Conservation (phyloP, 108 stramenopile genomes). For the Thalassiosira profunda region DNA sequence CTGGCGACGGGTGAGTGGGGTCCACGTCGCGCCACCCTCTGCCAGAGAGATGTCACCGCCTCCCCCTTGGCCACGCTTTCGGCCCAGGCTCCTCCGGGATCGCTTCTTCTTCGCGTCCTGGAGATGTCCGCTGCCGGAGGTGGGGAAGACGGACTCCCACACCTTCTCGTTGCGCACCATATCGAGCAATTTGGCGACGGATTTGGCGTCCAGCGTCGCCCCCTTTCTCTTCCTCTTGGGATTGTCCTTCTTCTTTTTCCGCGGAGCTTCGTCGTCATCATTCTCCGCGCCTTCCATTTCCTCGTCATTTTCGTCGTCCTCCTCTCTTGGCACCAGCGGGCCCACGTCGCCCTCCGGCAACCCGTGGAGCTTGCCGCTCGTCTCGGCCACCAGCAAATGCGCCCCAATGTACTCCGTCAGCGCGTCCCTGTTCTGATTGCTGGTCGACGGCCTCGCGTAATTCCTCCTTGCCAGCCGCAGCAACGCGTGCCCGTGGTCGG, state of each 20-base stretch:
- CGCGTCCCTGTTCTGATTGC: conserved; percentile 42
- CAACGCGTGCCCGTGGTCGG: conserved; percentile 44
- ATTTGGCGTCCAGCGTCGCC: conserved; percentile 29
- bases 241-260: conserved; percentile 6
- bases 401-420: conserved; percentile 62
- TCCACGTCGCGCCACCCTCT: conserved; percentile 34
- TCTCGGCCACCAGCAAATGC: conserved; percentile 64
- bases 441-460: conserved; percentile 30
- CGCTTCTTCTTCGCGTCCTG: conserved; percentile 41
- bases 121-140: conserved; percentile 13
- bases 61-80: conserved; percentile 6
- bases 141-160: conserved; percentile 50
- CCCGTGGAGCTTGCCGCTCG: conserved; percentile 40
- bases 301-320: background rate
- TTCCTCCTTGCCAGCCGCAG: conserved; percentile 54
- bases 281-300: background rate
- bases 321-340: conserved; percentile 14
- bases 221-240: conserved; percentile 1
- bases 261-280: background rate
- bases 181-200: conserved; percentile 16
- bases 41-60: conserved; percentile 4
- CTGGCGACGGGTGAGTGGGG: conserved; percentile 54
- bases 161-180: conserved; percentile 54
- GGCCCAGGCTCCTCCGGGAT: conserved; percentile 13
- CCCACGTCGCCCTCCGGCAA: conserved; percentile 45